Evolutionary conservation across 169 alveolate species (phyloP).

Genomic region (Plasmodium relictum): DNA sequence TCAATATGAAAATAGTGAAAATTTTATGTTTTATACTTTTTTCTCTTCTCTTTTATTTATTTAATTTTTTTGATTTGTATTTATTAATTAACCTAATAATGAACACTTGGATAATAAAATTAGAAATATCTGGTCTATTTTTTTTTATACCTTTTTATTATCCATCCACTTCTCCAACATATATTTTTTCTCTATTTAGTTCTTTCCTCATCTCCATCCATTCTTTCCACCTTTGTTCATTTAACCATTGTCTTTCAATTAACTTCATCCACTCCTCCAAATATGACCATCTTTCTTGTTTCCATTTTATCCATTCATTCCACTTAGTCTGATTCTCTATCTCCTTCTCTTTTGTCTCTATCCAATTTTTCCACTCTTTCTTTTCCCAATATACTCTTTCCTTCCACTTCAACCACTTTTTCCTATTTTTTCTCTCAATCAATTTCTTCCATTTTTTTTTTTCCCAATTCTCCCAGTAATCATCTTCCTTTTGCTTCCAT

Average conservation of each 20-base stretch:
- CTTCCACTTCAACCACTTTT: conserved; percentile 19
- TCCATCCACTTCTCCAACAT: no score
- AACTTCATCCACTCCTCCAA: conserved; percentile 9
- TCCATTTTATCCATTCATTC: conserved; percentile 28
- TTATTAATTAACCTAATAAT: no score
- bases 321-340: conserved; percentile 17
- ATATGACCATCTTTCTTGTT: neutral
- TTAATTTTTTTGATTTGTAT: no score
- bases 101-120: no score
- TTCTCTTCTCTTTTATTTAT: no score
- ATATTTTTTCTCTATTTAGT: no score
- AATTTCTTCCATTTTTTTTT: neutral
- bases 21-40: no score
- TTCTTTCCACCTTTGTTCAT: conserved; percentile 1
- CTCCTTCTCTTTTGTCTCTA: conserved; percentile 13
- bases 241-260: neutral
- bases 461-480: conserved; percentile 20
- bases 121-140: no score
- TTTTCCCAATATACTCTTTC: conserved; percentile 26
- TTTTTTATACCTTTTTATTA: no score
- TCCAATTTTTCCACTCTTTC: conserved; percentile 47
- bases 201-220: conserved; percentile 9
- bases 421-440: neutral
- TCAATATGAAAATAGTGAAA: no score
- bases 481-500: conserved; percentile 38